Conservation (phyloP, 2,329 filamentous ascomycete species). For the Westerdykella ornata region DNA sequence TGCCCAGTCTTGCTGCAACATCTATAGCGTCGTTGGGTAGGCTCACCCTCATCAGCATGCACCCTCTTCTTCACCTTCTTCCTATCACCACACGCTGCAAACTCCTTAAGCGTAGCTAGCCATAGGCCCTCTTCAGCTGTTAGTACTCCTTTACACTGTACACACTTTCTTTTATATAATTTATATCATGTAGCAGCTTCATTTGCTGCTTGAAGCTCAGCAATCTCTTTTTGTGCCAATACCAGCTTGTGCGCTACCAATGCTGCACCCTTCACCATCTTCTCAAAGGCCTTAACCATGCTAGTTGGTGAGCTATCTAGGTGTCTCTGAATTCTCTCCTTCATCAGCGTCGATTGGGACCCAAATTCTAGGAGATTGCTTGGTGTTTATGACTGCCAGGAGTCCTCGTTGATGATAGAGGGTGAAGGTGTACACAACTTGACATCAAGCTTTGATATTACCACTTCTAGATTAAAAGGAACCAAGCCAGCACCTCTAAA, state of each 20-base stretch:
- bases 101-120: not conserved
- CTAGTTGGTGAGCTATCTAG: conserved; percentile 2
- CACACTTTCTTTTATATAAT: not conserved
- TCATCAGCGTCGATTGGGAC: conserved; percentile 1
- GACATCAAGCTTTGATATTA: no score
- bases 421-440: no score
- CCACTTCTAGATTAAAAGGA: no score
- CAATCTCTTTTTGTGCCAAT: no score
- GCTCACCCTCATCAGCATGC: conserved; percentile 1
- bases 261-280: not conserved
- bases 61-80: not conserved
- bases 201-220: no score
- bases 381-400: not conserved
- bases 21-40: conserved; percentile 1
- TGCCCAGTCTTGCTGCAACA: no score
- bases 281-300: not conserved
- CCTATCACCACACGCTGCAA: not conserved
- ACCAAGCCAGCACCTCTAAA: no score
- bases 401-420: no score
- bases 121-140: not conserved
- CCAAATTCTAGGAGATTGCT: not conserved
- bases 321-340: no score
- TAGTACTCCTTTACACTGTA: not conserved
- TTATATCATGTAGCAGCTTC: no score
- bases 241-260: conserved; percentile 1